Conservation (phyloP, 2,329 filamentous ascomycete species). For the Botrytis sinoallii region DNA sequence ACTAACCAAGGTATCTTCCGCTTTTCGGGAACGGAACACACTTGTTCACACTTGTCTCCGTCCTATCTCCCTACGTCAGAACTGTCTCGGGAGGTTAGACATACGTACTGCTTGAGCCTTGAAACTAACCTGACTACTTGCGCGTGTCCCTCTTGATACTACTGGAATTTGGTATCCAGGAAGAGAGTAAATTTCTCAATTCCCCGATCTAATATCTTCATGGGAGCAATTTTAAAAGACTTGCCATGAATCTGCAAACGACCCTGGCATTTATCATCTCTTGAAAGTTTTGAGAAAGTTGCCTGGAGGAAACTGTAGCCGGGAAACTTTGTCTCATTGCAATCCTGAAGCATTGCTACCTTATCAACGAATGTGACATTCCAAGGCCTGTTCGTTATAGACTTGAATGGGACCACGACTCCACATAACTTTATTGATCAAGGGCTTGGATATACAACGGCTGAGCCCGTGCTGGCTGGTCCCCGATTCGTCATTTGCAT, state of each 20-base stretch:
- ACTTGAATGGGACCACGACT: not conserved
- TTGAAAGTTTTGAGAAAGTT: too few species aligned
- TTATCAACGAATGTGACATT: not conserved
- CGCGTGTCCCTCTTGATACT: not conserved
- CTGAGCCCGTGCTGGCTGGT: not conserved
- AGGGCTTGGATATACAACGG: not conserved
- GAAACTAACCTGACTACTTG: not conserved
- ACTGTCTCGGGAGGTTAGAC: not conserved
- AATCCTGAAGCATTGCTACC: not conserved
- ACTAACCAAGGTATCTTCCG: not conserved
- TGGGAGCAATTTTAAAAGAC: too few species aligned
- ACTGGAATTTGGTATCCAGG: not conserved
- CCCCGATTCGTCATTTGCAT: not conserved
- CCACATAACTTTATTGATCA: not conserved
- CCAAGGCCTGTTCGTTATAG: not conserved
- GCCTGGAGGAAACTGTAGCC: not conserved
- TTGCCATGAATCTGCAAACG: not conserved
- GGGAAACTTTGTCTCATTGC: not conserved
- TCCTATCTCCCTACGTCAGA: not conserved
- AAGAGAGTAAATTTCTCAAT: not conserved
- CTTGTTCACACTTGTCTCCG: not conserved
- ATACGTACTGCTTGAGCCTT: not conserved
- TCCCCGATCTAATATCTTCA: not conserved
- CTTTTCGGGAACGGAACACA: not conserved
- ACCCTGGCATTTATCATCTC: not conserved